Evolutionary conservation across 78 protist genomes (phyloP).

Genomic region (Dictyostelium citrinum): DNA sequence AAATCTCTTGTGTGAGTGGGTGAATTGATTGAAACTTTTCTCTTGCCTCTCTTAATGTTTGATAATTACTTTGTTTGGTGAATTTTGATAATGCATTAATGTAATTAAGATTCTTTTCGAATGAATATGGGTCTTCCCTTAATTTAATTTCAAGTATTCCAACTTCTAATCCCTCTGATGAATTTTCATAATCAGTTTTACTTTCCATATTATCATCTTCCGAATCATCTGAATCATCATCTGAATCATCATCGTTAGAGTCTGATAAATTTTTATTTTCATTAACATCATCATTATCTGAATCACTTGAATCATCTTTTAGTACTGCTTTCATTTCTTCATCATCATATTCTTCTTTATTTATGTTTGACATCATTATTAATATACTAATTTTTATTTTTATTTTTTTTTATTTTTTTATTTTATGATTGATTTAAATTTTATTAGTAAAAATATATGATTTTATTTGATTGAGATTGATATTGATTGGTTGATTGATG

Average conservation of each 20-base stretch:
- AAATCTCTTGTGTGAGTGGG: constrained; percentile 12
- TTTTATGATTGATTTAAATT: too few species aligned
- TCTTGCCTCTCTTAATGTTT: constrained; percentile 4
- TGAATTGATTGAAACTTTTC: constrained; percentile 18
- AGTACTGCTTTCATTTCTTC: background rate
- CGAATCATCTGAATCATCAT: background rate
- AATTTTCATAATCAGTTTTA: background rate
- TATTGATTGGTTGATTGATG: too few species aligned
- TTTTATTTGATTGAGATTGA: too few species aligned
- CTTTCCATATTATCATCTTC: background rate
- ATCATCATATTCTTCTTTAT: background rate
- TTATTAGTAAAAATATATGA: too few species aligned
- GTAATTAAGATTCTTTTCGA: constrained; percentile 13
- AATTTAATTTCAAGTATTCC: constrained; percentile 56
- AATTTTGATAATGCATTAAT: constrained; percentile 2
- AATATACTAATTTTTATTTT: too few species aligned
- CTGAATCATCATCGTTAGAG: background rate
- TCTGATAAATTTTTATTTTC: too few species aligned
- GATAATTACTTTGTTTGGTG: background rate
- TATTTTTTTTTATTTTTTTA: background rate
- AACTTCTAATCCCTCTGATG: constrained; percentile 26
- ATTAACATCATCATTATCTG: too few species aligned
- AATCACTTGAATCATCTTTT: background rate
- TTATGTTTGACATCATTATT: background rate
- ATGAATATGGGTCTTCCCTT: constrained; percentile 49